Evolutionary conservation across 2,329 filamentous ascomycete genomes (phyloP), one percentile per base, ranked within the genome.

Genomic region (Biscogniauxia sp.): DNA sequence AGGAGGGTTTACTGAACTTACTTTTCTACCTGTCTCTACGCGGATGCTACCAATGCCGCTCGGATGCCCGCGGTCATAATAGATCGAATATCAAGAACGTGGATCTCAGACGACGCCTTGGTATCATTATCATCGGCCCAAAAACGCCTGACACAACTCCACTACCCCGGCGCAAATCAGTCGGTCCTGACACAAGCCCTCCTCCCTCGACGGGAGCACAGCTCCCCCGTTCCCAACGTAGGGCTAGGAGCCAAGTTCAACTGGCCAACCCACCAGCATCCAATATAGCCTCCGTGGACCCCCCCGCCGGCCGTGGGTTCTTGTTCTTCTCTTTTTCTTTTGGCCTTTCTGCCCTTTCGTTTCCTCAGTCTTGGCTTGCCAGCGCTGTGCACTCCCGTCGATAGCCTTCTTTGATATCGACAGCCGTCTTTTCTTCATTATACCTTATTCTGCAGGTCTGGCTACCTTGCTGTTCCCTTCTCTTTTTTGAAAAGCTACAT

Each of bases 31-130:
- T n/a, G n/a, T 60, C 57, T 28, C 20, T 50, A 61, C 54, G 61
- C 69, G 61, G 66, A 71, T 69, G 61, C 58, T 56, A 54, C 61
- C 67, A 69, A 80, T 81, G 77, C 75, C 78, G 81, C 76, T 78
- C 81, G 79, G 75, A 84, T 85, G 82, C 82, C 77, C 72, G 76
- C 80, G 75, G 77, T 78, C 73, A 76, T 77, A 68, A 80, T 81
- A 82, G 79, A 82, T 78, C 78, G 76, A 75, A 81, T 79, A 68
- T 74, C 74, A 68, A 78, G 78, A 76, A 79, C 77, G 65, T 82
- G 80, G 80, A 79, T 79, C 72, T 77, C 79, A 71, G 76, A 78
- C 74, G 73, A 75, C 73, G 73, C 72, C 17, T 45, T 45, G 73
- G 72, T 71, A 71, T 68, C 68, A 69, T 74, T 73, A 69, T 74